These are phyloP conservation scores for Beauveria bassiana DNA, from an alignment of 2,329 filamentous ascomycete species.

Conservation along the genomic window DNA sequence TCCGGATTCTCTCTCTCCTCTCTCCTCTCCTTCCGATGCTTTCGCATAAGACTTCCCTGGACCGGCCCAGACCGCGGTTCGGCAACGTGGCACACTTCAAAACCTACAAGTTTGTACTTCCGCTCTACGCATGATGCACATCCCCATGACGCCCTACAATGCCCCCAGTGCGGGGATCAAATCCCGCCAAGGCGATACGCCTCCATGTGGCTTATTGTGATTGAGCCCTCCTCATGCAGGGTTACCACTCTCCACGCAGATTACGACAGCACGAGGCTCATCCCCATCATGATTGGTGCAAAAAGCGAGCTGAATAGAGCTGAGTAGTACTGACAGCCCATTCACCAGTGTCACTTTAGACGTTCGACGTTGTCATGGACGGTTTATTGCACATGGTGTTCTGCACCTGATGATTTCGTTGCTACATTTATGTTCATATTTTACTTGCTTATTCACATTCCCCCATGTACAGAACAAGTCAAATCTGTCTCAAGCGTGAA, in stretches of 20 bases:
- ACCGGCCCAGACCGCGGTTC: neutral
- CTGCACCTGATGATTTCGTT: neutral
- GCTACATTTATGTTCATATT: neutral
- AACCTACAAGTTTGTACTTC: neutral
- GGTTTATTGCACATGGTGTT: neutral
- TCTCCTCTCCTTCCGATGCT: neutral
- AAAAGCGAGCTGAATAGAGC: neutral
- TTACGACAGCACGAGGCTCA: conserved; percentile 1
- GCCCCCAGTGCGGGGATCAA: neutral
- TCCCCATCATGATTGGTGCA: neutral
- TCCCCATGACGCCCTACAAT: conserved; percentile 1
- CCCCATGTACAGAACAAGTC: neutral
- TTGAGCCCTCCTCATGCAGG: too few relatives aligned
- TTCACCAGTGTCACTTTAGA: neutral
- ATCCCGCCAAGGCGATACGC: neutral
- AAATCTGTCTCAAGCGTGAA: neutral
- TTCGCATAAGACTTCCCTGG: neutral
- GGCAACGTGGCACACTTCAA: neutral
- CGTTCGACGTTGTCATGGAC: neutral
- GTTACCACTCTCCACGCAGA: neutral
- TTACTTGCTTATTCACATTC: neutral
- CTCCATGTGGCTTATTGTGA: neutral
- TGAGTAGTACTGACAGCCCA: neutral
- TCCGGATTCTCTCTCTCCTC: neutral
- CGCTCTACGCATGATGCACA: too few relatives aligned